Base-by-base conservation (phyloP, 2,329 filamentous ascomycete genomes). In the Dactylellina leptospora region DNA sequence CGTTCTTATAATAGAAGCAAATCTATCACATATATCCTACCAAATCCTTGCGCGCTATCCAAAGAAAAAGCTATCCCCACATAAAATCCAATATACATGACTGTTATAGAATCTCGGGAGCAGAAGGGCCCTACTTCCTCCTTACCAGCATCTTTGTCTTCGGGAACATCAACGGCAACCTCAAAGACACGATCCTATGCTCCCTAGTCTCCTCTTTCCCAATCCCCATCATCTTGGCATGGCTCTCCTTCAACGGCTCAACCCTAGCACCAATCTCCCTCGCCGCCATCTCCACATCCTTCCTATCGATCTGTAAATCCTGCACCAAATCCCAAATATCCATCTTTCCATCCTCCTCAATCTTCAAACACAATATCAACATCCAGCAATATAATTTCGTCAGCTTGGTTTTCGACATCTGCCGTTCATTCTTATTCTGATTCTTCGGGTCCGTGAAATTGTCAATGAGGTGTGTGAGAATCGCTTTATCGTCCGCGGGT, bases 141-240 rank as follows among this genome's bases (percentile, higher is more conserved):
- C 75, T 74, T 22, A 77, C 71, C 78, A 80, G 73, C 78, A 79
- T 75, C 78, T 81, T 77, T 77, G 81, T 78, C 81, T 89, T 92
- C 0, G 93, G 95, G 79, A 97, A 97, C 69, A 88, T 85, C 48
- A 97, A 82, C 2, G 95, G 95, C 74, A 97, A 80, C 76, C 85
- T 86, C 76, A 97, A 81, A 75, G 87, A 87, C 10, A 90, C 92
- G 53, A 93, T 81, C 70, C 84, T 84, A 73, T 87, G 86, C 62
- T 86, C 86, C 18, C 80, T 79, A 2, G 84, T 85, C 77, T 86
- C 84, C 1, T 85, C 85, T 78, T 87, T 88, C 28, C 84, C 85
- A 75, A 87, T 84, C 66, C 85, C 83, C 75, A 83, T 81, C 78
- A 84, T 86, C 27, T 79, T 78, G 51, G 79, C 78, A 62, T 85